These are phyloP conservation scores for Fulvia fulva DNA, from an alignment of 2,329 filamentous ascomycete genomes.

Conservation along the genomic window DNA sequence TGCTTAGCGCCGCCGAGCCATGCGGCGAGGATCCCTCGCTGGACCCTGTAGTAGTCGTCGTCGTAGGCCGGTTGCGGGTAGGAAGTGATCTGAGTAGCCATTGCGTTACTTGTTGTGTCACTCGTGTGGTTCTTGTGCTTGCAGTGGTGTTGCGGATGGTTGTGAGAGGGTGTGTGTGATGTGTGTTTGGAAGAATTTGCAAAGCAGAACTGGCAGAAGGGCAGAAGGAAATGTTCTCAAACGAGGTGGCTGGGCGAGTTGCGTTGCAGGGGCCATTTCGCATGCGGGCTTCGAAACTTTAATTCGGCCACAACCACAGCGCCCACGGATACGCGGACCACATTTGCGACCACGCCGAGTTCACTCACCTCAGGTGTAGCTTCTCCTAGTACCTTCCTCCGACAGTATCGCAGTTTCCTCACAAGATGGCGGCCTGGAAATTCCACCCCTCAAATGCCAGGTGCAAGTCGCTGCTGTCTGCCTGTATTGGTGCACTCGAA, in stretches of 20 bases:
- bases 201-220: background rate
- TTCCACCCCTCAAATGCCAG: background rate
- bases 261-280: background rate
- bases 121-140: slow-evolving; percentile 1
- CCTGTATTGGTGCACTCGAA: background rate
- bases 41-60: background rate
- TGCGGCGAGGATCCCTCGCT: background rate
- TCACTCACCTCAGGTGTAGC: background rate
- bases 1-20: background rate
- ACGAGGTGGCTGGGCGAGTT: background rate
- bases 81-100: slow-evolving; percentile 5
- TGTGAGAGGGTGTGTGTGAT: slow-evolving; percentile 10
- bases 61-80: background rate
- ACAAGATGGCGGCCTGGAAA: background rate
- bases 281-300: background rate
- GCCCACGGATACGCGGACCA: background rate
- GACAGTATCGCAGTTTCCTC: background rate
- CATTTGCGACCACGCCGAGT: background rate
- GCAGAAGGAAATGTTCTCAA: background rate
- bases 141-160: slow-evolving; percentile 1
- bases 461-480: background rate
- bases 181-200: background rate
- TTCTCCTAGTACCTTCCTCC: background rate
- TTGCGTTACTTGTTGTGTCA: slow-evolving; percentile 6
- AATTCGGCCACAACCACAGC: background rate